phyloP scores from a whole-genome alignment of 305 asterid species.

The Fraxinus velutina region DNA sequence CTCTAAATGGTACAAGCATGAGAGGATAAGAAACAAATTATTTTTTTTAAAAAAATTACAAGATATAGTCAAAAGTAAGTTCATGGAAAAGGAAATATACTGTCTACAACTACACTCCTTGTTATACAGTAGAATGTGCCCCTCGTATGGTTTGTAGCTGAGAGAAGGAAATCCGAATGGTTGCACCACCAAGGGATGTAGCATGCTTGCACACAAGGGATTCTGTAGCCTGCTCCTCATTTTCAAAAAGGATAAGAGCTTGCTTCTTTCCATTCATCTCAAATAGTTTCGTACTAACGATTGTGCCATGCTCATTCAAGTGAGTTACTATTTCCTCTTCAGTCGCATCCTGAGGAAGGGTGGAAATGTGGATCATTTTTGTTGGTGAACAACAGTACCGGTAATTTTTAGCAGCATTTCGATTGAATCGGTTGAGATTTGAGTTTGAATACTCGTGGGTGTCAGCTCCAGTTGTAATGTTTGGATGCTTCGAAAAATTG shows the following conservation, averaged over 20 bases:
- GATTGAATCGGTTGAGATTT: conserved; percentile 88
- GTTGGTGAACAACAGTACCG: conserved; percentile 95
- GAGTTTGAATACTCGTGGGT: conserved; percentile 90
- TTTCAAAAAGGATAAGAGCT: conserved; percentile 84
- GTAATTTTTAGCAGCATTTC: conserved; percentile 92
- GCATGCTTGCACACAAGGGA: conserved; percentile 98
- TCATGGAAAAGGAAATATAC: conserved; percentile 3
- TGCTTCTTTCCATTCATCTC: conserved; percentile 98
- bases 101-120: conserved; percentile 5
- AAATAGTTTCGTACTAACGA: conserved; percentile 64
- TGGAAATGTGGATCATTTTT: conserved; percentile 90
- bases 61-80: conserved; percentile 8
- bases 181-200: conserved; percentile 78
- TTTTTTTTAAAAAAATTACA: conserved; percentile 11
- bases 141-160: conserved; percentile 84
- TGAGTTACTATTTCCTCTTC: conserved; percentile 72
- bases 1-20: neutral
- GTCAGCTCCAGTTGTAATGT: conserved; percentile 82
- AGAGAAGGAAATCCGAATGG: conserved; percentile 85
- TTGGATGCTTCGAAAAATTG: conserved; percentile 76
- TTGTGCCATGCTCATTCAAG: conserved; percentile 78
- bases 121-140: neutral
- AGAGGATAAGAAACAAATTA: neutral
- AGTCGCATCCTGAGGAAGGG: conserved; percentile 76
- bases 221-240: conserved; percentile 92